phyloP scores from a whole-genome alignment of 371 early-diverging fungal genomes.

The Mortierella sp. region DNA sequence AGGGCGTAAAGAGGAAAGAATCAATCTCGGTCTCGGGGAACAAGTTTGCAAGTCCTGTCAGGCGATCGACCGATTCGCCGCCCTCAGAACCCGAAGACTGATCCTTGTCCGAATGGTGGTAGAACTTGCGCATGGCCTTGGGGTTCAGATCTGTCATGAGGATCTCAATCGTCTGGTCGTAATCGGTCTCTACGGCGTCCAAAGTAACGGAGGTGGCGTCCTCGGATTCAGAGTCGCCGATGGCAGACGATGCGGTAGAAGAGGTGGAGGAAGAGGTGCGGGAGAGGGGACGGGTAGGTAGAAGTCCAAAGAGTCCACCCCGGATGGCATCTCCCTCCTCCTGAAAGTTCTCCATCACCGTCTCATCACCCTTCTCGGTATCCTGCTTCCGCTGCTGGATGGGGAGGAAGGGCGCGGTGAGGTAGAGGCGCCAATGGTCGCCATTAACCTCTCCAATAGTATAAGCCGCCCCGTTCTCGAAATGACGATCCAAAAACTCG shows the following conservation, averaged over 20 bases:
- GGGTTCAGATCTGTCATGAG: slow-evolving; percentile 4
- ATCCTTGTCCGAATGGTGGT: slow-evolving; percentile 1
- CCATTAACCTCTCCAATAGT: not conserved
- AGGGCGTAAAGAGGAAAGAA: not conserved
- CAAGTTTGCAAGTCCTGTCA: not conserved
- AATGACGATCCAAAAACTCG: slow-evolving; percentile 4
- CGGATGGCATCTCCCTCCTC: not conserved
- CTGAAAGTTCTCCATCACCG: slow-evolving; percentile 4
- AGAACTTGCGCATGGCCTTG: not conserved
- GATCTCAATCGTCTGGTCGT: slow-evolving; percentile 4
- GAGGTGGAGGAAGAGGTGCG: not conserved
- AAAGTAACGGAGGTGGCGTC: not conserved
- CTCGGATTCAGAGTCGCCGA: not conserved
- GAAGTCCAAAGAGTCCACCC: not conserved
- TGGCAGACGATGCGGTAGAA: not conserved
- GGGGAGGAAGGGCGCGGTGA: slow-evolving; percentile 6
- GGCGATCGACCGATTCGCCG: not conserved
- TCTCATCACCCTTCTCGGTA: not conserved
- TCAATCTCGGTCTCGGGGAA: slow-evolving; percentile 10
- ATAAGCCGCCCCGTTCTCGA: not conserved
- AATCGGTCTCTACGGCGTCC: not conserved
- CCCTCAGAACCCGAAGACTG: not conserved
- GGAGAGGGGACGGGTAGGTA: not conserved
- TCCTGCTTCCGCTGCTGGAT: not conserved
- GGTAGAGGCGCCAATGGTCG: slow-evolving; percentile 1